Evolutionary conservation across 805 yeast species (phyloP), one percentile per base, ranked within the genome.

Genomic region (Saturnispora halmiae): DNA sequence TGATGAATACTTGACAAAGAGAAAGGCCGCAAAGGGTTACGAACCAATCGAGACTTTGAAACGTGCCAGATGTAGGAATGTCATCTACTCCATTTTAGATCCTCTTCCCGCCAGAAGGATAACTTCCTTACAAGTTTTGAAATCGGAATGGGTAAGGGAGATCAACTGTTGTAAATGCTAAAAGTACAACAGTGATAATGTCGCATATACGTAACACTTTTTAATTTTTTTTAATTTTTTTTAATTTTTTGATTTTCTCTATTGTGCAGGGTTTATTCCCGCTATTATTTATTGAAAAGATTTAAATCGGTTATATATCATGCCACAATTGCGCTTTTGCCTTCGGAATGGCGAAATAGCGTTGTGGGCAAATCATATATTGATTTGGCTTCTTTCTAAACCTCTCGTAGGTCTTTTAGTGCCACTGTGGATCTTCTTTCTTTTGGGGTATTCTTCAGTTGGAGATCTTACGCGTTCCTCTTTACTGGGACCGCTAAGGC

Each of bases 101-200:
- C 98, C 98, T 1, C 77, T 81, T 26, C 94, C 98, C 4, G 66
- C 72, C 11, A 72, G 96, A 51, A 72, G 97, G 57, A 82, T 92
- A 48, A 88, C 83, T 20, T 94, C 94, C 11, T 75, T 76, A 51
- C 96, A 90, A 61, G 76, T 88, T 21, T 66, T 92, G 56, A 87
- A 82, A 55, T 80, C 92, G 58, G 97, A 92, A 60, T 90, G 97
- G 97, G 95, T 94, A 1, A 67, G 96, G 44, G 94, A 85, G 56
- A 87, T 90, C 47, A 70, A 65, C 44, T 78, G 84, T 21, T 87
- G 95, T 58, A 77, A 72, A 35, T 34, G 20, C 14, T 34, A 22
- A 34, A 11, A 10, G 10, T 10, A 22, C 26, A 6, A 22, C 26
- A 22, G 10, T 7, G 6, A 7, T 10, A 6, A 22, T 22, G 26